Conservation (phyloP, 345 rosid genomes). For the Theobroma cacao region DNA sequence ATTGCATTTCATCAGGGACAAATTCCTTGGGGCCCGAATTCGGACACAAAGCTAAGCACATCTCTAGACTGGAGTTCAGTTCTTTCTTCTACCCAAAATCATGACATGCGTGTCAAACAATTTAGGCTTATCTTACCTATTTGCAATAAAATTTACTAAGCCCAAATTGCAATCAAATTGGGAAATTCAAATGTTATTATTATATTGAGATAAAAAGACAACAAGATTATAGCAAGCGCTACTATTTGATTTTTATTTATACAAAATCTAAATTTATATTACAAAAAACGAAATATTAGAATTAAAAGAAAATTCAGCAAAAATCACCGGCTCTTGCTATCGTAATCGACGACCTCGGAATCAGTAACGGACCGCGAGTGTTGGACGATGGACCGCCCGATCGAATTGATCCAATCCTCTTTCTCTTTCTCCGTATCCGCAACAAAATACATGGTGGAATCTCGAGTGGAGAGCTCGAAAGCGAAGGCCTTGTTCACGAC, state of each 20-base stretch:
- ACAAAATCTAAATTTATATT: not conserved
- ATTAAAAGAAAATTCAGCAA: not conserved
- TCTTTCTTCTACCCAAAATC: not conserved
- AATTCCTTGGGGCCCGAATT: not conserved
- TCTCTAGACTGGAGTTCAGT: not conserved
- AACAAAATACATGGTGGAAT: constrained; percentile 64
- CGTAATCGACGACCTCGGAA: constrained; percentile 74
- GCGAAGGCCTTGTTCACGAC: constrained; percentile 66
- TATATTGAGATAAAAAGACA: not conserved
- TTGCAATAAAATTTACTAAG: constrained; percentile 25
- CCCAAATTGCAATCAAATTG: not conserved
- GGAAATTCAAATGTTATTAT: not conserved
- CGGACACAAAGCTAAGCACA: not conserved
- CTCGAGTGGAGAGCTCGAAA: constrained; percentile 66
- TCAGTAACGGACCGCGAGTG: constrained; percentile 79
- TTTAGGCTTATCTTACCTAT: too few species aligned
- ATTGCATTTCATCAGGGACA: constrained; percentile 17
- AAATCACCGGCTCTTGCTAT: constrained; percentile 26
- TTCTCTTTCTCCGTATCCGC: constrained; percentile 82
- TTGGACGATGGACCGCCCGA: constrained; percentile 80
- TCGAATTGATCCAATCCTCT: constrained; percentile 91
- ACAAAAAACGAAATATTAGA: not conserved
- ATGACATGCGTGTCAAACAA: too few species aligned
- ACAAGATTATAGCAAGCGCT: not conserved
- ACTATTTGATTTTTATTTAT: not conserved